Evolutionary conservation across 371 early-diverging fungal genomes (phyloP).

Genomic region (Phascolomyces articulosus): DNA sequence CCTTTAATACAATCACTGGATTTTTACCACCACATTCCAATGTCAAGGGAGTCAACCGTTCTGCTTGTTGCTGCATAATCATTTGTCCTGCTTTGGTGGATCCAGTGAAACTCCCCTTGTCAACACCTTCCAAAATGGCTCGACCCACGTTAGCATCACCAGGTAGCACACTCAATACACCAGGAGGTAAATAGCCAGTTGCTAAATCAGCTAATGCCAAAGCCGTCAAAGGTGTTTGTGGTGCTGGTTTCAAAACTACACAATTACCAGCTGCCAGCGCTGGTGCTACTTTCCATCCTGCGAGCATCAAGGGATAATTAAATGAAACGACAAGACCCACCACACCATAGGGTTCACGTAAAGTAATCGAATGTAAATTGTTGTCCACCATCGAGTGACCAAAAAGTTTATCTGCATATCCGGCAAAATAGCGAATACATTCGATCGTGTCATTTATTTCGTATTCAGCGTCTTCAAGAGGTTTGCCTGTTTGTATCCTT

Average conservation of each 20-base stretch:
- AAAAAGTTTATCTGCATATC: conserved; percentile 74
- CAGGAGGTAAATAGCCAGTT: conserved; percentile 37
- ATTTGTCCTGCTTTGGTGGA: conserved; percentile 74
- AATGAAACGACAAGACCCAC: conserved; percentile 51
- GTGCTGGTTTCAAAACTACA: conserved; percentile 47
- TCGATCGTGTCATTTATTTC: conserved; percentile 66
- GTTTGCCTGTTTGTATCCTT: conserved; percentile 84
- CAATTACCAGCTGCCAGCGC: conserved; percentile 68
- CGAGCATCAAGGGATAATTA: conserved; percentile 52
- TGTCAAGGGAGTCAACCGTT: conserved; percentile 63
- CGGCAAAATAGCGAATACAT: conserved; percentile 75
- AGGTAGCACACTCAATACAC: conserved; percentile 73
- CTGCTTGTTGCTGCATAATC: conserved; percentile 71
- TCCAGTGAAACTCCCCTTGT: conserved; percentile 61
- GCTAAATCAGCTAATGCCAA: conserved; percentile 42
- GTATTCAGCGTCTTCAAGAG: conserved; percentile 55
- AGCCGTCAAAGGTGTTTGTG: conserved; percentile 45
- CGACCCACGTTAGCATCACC: conserved; percentile 30
- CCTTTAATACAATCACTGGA: conserved; percentile 77
- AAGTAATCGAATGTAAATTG: conserved; percentile 52
- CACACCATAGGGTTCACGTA: conserved; percentile 77
- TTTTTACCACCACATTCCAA: conserved; percentile 94
- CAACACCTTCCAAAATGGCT: conserved; percentile 22
- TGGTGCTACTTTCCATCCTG: conserved; percentile 85
- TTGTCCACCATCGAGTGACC: conserved; percentile 22